A percentile compares a stretch with the other conserved stretches of the same genome.
Conservation (phyloP, 371 early-diverging fungal species). For the Capniomyces stellatus region DNA sequence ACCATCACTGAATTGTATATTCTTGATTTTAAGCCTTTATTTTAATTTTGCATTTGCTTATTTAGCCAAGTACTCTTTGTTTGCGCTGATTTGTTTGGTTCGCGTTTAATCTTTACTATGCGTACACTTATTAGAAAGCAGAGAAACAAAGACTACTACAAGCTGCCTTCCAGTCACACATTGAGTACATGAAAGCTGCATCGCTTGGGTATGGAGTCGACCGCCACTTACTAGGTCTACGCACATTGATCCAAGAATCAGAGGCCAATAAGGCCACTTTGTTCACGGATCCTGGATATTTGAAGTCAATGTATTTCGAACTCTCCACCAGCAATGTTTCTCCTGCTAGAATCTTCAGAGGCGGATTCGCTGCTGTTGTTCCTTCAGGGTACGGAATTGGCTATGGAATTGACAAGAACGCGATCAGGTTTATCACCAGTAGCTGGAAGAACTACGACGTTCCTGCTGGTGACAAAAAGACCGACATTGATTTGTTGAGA, state of each 20-base stretch:
- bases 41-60: too few relatives aligned
- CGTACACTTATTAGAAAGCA: too few relatives aligned
- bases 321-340: constrained; percentile 60
- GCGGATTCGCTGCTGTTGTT: constrained; percentile 61
- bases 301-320: constrained; percentile 36
- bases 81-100: too few relatives aligned
- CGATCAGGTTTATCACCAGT: constrained; percentile 60
- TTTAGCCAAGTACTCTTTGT: too few relatives aligned
- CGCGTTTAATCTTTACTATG: too few relatives aligned
- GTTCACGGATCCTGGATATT: constrained; percentile 46
- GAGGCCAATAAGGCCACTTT: constrained; percentile 31
- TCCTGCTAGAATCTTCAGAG: constrained; percentile 48
- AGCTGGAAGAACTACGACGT: constrained; percentile 22
- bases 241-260: constrained; percentile 27
- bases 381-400: constrained; percentile 69
- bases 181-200: constrained; percentile 43
- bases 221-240: constrained; percentile 61
- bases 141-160: constrained; percentile 29
- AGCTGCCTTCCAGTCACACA: constrained; percentile 39
- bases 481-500: neutral
- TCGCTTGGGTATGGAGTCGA: constrained; percentile 53
- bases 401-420: constrained; percentile 65
- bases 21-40: too few relatives aligned
- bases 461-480: neutral
- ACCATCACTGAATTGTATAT: too few relatives aligned